Evolutionary conservation across 148 eudicot genomes (phyloP), one percentile per base, ranked within the genome.

Genomic region (Fagopyrum esculentum): DNA sequence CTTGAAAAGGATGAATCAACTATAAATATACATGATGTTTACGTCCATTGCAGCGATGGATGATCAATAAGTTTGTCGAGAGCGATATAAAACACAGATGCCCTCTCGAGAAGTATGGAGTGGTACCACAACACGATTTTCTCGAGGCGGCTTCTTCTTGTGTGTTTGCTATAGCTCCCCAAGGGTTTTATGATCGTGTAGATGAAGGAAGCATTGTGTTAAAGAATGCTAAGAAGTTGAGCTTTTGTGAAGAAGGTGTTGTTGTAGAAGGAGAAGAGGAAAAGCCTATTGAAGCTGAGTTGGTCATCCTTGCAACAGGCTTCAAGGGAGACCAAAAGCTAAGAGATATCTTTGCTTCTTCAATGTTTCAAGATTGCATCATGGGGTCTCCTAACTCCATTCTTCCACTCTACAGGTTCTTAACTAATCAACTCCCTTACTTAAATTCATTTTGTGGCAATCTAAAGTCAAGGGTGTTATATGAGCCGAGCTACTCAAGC

Each of bases 281-380:
- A 54, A 44, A 81, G 61, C 61, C 76, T 15, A 11, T 84, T 4
- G 43, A 84, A 80, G 74, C 84, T 9, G 93, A 92, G 60, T 10
- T 92, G 66, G 81, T 92, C 73, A 82, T 91, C 72, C 64, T 90
- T 46, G 92, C 90, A 4, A 88, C 97, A 17, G 91, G 97, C 1
- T 88, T 83, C 80, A 84, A 78, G 43, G 90, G 89, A 26, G 80
- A 76, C 56, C 81, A 83, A 4, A 89, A 86, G 76, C 83, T 91
- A 7, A 80, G 77, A 45, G 56, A 82, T 72, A 76, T 86, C 17
- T 89, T 89, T 69, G 69, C 11, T 40, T 87, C 87, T 13, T 69
- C 83, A 11, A 48, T 66, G 54, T 84, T 86, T 69, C 79, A 74
- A 17, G 77, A 83, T 1, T 50, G 16, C 35, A 77, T 87, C n/a